Base-by-base conservation (phyloP, 768 basidiomycete genomes). In the Collybia nuda region DNA sequence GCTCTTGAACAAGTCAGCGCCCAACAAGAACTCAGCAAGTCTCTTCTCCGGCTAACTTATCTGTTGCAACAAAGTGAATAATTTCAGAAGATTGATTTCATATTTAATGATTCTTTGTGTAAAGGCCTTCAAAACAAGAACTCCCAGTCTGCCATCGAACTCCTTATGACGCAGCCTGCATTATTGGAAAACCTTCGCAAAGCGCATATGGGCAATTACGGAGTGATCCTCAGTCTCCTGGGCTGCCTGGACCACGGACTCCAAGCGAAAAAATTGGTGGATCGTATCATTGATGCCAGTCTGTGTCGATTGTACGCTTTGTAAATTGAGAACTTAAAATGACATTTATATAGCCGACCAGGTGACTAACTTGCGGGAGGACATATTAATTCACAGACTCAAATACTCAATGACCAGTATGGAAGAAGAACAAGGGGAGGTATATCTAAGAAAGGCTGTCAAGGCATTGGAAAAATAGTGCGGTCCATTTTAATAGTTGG, bases 171-270 rank as follows among this genome's bases (percentile, higher is more conserved):
- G 0, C 86, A 93, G 35, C 88, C 94, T 0, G 67, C 81, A 0
- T 71, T 98, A 1, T 72, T 98, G 29, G 93, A 98, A 48, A 90
- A 85, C 60, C 74, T 97, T 12, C 85, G 93, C 40, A 95, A 88
- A 60, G 95, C 95, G 1, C 82, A 96, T 56, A 82, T 87, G 75
- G 97, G 97, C 39, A 93, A 89, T 57, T 99, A 97, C 63, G 85
- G 93, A 44, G 74, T 95, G 37, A 86, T 99, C 36, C 80, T 98
- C 24, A 93, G 92, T 61, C 77, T 99, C 40, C 76, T 98, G 5
- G 95, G 95, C n/a, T 93, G 88, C 58, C 69, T 99, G 41, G 97
- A 98, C 56, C 78, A 88, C 47, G 97, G 97, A 0, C 67, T 85
- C 28, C 81, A 82, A 57, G 81, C 86, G n/a, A 99, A 99, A 74